These are phyloP conservation scores for Apiospora kogelbergensis DNA, from an alignment of 2,329 filamentous ascomycete species.

Conservation along the genomic window DNA sequence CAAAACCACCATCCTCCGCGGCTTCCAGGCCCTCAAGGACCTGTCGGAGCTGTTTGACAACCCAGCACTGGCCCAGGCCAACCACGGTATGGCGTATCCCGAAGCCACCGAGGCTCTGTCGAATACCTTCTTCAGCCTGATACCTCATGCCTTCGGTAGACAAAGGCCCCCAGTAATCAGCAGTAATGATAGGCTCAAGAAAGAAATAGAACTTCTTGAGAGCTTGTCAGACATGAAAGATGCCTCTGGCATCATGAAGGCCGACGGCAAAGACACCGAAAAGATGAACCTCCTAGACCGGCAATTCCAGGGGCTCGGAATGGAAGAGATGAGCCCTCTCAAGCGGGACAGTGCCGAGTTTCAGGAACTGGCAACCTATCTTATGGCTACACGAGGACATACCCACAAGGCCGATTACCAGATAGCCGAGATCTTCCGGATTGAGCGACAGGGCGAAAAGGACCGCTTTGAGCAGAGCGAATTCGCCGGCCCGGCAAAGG, in stretches of 20 bases:
- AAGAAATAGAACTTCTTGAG: constrained; percentile 77
- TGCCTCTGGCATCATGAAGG: constrained; percentile 74
- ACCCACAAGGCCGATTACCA: constrained; percentile 64
- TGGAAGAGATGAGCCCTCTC: constrained; percentile 76
- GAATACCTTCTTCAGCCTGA: constrained; percentile 77
- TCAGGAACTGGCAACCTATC: constrained; percentile 62
- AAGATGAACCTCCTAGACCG: constrained; percentile 66
- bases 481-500: constrained; percentile 50
- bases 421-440: constrained; percentile 77
- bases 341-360: constrained; percentile 62
- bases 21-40: constrained; percentile 76
- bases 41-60: constrained; percentile 67
- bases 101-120: constrained; percentile 63
- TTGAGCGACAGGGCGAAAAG: constrained; percentile 72
- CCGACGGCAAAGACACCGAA: constrained; percentile 49
- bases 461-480: constrained; percentile 63
- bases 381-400: constrained; percentile 62
- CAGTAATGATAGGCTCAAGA: constrained; percentile 59
- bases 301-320: constrained; percentile 68
- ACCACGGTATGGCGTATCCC: constrained; percentile 38
- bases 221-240: constrained; percentile 84
- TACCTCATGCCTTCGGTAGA: constrained; percentile 74
- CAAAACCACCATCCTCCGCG: constrained; percentile 71
- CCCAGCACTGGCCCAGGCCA: constrained; percentile 41
- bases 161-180: constrained; percentile 69